A percentile compares a stretch with the other conserved stretches of the same genome.
These are phyloP conservation scores for Andrographis paniculata DNA, from an alignment of 305 asterid genomes.

Conservation along the genomic window DNA sequence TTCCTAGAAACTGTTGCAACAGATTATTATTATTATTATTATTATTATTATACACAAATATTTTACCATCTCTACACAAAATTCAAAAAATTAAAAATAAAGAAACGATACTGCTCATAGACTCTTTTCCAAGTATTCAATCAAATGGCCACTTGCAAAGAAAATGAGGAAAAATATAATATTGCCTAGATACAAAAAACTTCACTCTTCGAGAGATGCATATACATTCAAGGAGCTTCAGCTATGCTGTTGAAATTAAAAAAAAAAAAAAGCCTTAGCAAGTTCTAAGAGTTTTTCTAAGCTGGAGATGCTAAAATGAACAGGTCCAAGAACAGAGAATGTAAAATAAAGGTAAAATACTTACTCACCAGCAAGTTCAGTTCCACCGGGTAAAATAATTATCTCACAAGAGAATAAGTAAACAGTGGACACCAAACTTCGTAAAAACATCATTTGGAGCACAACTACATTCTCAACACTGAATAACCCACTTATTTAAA, in stretches of 20 bases:
- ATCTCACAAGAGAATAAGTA: too few species aligned
- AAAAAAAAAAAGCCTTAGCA: not conserved
- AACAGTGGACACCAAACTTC: not conserved
- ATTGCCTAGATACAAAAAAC: too few species aligned
- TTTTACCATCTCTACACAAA: too few species aligned
- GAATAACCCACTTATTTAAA: constrained; percentile 11
- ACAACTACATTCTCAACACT: not conserved
- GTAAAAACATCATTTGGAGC: not conserved
- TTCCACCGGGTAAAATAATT: too few species aligned
- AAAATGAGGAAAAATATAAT: not conserved
- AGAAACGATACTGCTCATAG: not conserved
- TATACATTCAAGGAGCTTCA: constrained; percentile 2
- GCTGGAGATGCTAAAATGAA: constrained; percentile 1
- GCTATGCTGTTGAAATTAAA: not conserved
- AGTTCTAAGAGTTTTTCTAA: constrained; percentile 5
- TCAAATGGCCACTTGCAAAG: not conserved
- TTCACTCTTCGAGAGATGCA: not conserved
- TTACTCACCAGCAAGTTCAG: not conserved
- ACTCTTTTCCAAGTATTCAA: not conserved
- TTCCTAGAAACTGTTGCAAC: constrained; percentile 67
- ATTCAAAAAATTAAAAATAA: constrained; percentile 1
- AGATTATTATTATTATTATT: too few species aligned
- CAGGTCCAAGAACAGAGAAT: too few species aligned
- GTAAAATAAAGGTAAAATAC: too few species aligned
- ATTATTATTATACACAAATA: too few species aligned